These are phyloP conservation scores for Boletellus deceptivus DNA, from an alignment of 1,284 basidiomycete species.

Conservation along the genomic window DNA sequence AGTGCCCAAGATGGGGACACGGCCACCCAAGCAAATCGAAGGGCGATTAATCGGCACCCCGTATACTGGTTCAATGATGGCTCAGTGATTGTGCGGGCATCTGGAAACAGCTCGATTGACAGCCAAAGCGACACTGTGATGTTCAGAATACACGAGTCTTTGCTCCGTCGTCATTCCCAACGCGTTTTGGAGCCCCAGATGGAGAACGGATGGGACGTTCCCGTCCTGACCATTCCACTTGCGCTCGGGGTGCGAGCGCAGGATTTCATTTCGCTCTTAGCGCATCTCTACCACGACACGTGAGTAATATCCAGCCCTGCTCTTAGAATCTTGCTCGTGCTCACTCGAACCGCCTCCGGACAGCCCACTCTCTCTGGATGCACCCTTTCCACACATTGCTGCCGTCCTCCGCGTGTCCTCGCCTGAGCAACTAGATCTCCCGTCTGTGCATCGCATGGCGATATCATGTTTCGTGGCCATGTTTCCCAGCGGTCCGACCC, in stretches of 20 bases:
- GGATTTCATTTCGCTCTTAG: constrained; percentile 55
- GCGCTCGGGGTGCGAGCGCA: constrained; percentile 35
- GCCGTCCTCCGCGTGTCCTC: constrained; percentile 56
- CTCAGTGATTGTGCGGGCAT: constrained; percentile 47
- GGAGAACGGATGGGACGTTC: constrained; percentile 9
- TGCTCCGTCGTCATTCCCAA: constrained; percentile 52
- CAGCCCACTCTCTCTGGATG: constrained; percentile 46
- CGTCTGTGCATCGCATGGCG: constrained; percentile 46
- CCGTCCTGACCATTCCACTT: constrained; percentile 35
- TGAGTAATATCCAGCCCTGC: constrained; percentile 43
- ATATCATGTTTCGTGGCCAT: constrained; percentile 40
- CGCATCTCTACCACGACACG: constrained; percentile 64
- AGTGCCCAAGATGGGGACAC: constrained; percentile 1
- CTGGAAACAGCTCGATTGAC: background rate
- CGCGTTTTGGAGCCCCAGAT: constrained; percentile 3
- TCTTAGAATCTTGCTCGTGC: background rate
- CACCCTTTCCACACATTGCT: constrained; percentile 45
- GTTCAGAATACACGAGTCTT: constrained; percentile 54
- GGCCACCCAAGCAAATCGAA: background rate
- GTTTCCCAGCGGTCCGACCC: constrained; percentile 43
- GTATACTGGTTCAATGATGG: constrained; percentile 65
- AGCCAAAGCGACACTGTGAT: constrained; percentile 29
- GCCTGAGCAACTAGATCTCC: constrained; percentile 53
- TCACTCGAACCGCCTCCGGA: background rate
- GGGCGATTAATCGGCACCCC: constrained; percentile 33